Evolutionary conservation across 371 early-diverging fungal genomes (phyloP), one percentile per base, ranked within the genome.

Genomic region (Gilbertella persicaria): DNA sequence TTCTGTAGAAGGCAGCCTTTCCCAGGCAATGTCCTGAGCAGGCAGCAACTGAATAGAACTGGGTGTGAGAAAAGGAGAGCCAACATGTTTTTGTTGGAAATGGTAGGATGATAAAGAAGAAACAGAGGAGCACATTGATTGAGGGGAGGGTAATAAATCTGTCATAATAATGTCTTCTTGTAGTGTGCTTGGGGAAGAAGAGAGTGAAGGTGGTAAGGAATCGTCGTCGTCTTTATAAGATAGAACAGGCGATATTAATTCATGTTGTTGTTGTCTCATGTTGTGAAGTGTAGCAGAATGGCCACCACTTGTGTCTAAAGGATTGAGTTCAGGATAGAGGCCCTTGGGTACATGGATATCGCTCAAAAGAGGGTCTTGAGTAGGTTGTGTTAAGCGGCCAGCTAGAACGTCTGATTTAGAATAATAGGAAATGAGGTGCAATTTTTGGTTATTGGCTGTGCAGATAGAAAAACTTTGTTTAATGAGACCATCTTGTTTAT

Each of bases 381-480:
- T 60, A 12, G 87, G 87, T 5, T 78, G 80, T 47, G 69, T 66
- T 21, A 87, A 53, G 23, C 73, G 72, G 2, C 75, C 83, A 25
- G 69, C 55, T 26, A 78, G 55, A 12, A 91, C 76, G 62, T 93
- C 91, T 13, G 84, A 82, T 57, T 86, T 85, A 40, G 85, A 83
- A 61, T 90, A 94, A 65, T 94, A 94, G 24, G 89, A 92, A 58
- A 94, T 93, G 24, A 94, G 79, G 49, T 93, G 94, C 43, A 92
- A 68, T 67, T 88, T 91, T 62, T 87, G 86, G 61, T 88, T 86
- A 41, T 84, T 84, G 45, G 83, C 76, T 3, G 92, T 93, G 51
- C 87, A 89, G 44, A 85, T 81, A 23, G 79, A 80, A 21, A 85
- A 78, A 5, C 78, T 76, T 54, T 82, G 83, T 50, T 85, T 85